Evolutionary conservation across 1,139 yeast species (phyloP), one percentile per base, ranked within the genome.

Genomic region (Candida neerlandica): DNA sequence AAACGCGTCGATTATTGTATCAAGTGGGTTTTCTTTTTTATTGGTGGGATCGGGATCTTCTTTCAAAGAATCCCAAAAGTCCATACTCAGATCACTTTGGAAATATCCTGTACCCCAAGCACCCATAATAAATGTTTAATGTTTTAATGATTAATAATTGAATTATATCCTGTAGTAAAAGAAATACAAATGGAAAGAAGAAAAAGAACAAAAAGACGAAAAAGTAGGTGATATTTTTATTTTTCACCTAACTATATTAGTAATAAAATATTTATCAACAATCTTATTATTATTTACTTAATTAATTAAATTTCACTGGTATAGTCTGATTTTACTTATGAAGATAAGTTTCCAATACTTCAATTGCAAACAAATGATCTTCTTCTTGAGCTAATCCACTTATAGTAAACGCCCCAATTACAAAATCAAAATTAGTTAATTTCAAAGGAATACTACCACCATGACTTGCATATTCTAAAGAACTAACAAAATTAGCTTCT

Each of bases 381-480:
- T 77, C 69, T 32, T 70, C 70, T 54, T 77, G 80, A 3, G 75
- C 71, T 55, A 83, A 73, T 0, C 89, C 89, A 61, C 85, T 79
- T 35, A 83, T 75, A n/a, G 85, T 81, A 44, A 82, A 68, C 2
- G 82, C 77, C 1, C 79, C 89, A 35, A 81, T 69, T 26, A 81
- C 67, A 18, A 75, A 73, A 54, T 76, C 83, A 37, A 69, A 61
- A 26, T 71, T 70, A 11, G 65, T 62, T 15, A 81, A 68, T 45
- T 76, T 71, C 44, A 84, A 65, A 1, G 88, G 87, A 47, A 83
- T 76, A 47, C 82, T 81, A 41, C 89, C 89, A 10, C 88, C 89
- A 56, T 82, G 87, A 45, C 74, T 64, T 10, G 86, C 83, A 57
- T 72, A 83, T n/a, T 81, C 84, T 26, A 57, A 54, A 16, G 77